Evolutionary conservation across 2,329 filamentous ascomycete species (phyloP).

Genomic region (Sarocladium brachiariae): DNA sequence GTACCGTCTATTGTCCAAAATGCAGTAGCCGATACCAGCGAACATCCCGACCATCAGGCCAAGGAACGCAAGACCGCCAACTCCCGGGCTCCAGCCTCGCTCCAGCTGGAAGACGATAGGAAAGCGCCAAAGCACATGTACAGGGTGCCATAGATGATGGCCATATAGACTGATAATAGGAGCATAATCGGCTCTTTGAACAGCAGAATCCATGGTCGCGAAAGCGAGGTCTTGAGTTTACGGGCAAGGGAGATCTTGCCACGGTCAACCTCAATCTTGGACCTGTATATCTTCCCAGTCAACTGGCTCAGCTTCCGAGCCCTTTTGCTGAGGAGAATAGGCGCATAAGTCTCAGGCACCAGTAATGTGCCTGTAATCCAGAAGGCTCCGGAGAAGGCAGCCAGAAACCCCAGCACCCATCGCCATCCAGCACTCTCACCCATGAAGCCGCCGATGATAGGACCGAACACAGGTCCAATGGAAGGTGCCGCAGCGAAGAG

Average conservation of each 20-base stretch:
- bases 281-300: conserved; percentile 41
- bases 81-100: conserved; percentile 43
- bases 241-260: neutral
- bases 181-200: conserved; percentile 57
- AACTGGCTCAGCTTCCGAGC: conserved; percentile 36
- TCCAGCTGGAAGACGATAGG: conserved; percentile 48
- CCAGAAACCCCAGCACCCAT: conserved; percentile 52
- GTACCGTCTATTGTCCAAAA: conserved; percentile 43
- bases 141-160: conserved; percentile 41
- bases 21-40: conserved; percentile 39
- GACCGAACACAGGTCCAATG: conserved; percentile 48
- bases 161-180: conserved; percentile 51
- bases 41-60: conserved; percentile 56
- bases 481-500: conserved; percentile 57
- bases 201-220: conserved; percentile 53
- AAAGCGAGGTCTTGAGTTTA: conserved; percentile 26
- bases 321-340: conserved; percentile 39
- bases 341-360: conserved; percentile 47
- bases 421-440: conserved; percentile 49
- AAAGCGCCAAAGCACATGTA: conserved; percentile 42
- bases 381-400: conserved; percentile 45
- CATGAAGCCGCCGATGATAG: conserved; percentile 52
- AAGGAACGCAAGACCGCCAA: conserved; percentile 50
- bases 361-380: conserved; percentile 39
- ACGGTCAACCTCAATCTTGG: neutral